Base-by-base conservation (phyloP, 345 rosid species). In the Tarenaya hassleriana region DNA sequence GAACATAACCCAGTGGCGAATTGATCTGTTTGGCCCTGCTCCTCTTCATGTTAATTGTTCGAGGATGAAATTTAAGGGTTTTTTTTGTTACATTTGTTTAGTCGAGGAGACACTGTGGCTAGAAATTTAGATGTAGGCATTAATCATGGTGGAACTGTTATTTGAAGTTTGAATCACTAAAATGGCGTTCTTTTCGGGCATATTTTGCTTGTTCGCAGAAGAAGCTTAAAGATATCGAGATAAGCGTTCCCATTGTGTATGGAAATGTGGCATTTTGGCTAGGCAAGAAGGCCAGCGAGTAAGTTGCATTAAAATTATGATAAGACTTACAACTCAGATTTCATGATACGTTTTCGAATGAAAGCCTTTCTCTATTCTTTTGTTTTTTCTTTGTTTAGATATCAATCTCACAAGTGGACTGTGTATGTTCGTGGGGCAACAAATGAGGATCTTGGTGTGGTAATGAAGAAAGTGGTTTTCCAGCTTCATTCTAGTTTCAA, bases 281-380 rank as follows among this genome's bases (percentile, higher is more conserved):
- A 48, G 89, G 89, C 21, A 82, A 85, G 71, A 82, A 77, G 75
- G 89, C 95, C 41, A 82, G 79, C 47, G 94, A 85, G 89, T 85
- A 72, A 73, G 82, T 74, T 24, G 10, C 64, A 43, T 44, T 55
- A 47, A 6, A 50, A 12, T 41, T 45, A 11, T 29, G 35, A 34
- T 24, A 50, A 47, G n/a, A 40, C 53, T 2, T 1, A 27, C 49
- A 17, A 15, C 21, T 63, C 13, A 15, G 20, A 20, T 39, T 46
- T 47, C 24, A 10, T 61, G 51, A 41, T 7, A 12, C 33, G 15
- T 43, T 38, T 61, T 48, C 7, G 16, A 31, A 7, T 34, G 10
- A 17, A 32, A 50, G 32, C 14, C 37, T 41, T 27, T 32, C 33
- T 37, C 38, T 6, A 53, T 41, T 32, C 41, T 32, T 50, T 58